Percentiles rank a stretch among this genome's conserved stretches.
These are phyloP conservation scores for Hirsutella minnesotensis DNA, from an alignment of 2,329 filamentous ascomycete species.

Conservation along the genomic window DNA sequence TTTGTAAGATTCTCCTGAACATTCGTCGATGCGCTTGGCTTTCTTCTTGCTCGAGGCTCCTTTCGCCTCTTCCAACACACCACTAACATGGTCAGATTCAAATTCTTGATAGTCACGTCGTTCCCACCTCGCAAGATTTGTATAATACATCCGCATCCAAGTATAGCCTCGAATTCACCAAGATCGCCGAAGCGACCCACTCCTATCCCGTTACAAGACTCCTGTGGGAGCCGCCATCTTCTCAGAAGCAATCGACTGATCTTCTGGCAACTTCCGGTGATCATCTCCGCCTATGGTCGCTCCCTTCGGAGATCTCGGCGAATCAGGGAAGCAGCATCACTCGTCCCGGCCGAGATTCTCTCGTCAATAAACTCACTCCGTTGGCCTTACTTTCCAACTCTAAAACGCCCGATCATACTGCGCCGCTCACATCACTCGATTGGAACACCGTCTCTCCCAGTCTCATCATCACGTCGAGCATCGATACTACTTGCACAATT, in stretches of 20 bases:
- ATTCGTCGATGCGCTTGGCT: background rate
- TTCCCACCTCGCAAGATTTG: constrained; percentile 55
- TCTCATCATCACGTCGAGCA: constrained; percentile 95
- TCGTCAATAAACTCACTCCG: constrained; percentile 74
- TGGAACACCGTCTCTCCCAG: constrained; percentile 98
- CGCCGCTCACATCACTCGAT: constrained; percentile 88
- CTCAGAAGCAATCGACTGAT: constrained; percentile 90
- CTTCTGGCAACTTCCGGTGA: constrained; percentile 90
- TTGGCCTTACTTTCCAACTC: constrained; percentile 91
- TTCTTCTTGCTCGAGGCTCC: background rate
- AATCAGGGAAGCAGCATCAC: constrained; percentile 54
- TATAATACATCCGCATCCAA: constrained; percentile 59
- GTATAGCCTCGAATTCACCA: constrained; percentile 77
- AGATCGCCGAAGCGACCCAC: constrained; percentile 91
- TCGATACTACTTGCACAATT: constrained; percentile 97
- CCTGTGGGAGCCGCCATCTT: constrained; percentile 89
- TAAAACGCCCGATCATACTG: constrained; percentile 96
- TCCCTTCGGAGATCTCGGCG: constrained; percentile 56
- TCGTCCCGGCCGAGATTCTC: constrained; percentile 44
- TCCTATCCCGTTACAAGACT: constrained; percentile 95
- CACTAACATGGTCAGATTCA: constrained; percentile 57
- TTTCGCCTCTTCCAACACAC: background rate
- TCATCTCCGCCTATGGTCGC: constrained; percentile 85
- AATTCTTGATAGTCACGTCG: constrained; percentile 82
- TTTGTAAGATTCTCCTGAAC: constrained; percentile 59